phyloP scores from a whole-genome alignment of 306 rosid genomes.

The Phaseolus lunatus region DNA sequence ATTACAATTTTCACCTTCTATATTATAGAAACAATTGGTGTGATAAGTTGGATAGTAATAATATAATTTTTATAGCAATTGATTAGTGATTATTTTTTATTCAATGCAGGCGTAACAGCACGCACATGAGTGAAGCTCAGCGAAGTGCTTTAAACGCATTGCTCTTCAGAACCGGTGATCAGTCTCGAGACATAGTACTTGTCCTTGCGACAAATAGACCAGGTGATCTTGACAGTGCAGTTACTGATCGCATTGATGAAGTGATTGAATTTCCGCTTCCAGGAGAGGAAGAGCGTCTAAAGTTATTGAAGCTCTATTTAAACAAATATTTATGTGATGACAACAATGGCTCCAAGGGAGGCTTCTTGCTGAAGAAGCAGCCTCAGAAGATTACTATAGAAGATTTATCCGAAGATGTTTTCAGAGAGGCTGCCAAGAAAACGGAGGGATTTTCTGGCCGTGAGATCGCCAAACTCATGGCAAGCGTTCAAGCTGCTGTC shows the following conservation, averaged over 20 bases:
- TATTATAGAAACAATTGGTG: neutral
- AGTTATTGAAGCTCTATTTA: constrained; percentile 84
- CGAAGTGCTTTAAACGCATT: constrained; percentile 97
- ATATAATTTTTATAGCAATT: constrained; percentile 2
- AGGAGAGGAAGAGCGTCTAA: constrained; percentile 86
- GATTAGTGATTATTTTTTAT: constrained; percentile 29
- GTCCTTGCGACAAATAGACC: constrained; percentile 99
- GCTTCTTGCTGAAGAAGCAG: constrained; percentile 56
- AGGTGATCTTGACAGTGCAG: constrained; percentile 89
- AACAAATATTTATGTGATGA: constrained; percentile 69
- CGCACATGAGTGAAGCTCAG: constrained; percentile 97
- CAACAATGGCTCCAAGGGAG: constrained; percentile 57
- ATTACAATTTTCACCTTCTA: neutral
- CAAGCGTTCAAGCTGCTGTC: constrained; percentile 97
- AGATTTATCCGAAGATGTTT: constrained; percentile 75
- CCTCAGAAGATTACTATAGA: constrained; percentile 64
- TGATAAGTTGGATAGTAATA: constrained; percentile 19
- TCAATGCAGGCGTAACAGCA: constrained; percentile 90
- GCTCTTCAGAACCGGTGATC: constrained; percentile 98
- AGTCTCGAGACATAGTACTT: constrained; percentile 93
- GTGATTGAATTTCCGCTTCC: constrained; percentile 97
- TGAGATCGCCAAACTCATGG: constrained; percentile 95
- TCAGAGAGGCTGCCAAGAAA: constrained; percentile 76
- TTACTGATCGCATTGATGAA: constrained; percentile 96
- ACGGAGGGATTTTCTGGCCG: constrained; percentile 99